A percentile compares a stretch with the other conserved stretches of the same genome.
These are phyloP conservation scores for Helicostylum pulchrum DNA, from an alignment of 192 early-diverging fungal genomes.

Conservation along the genomic window DNA sequence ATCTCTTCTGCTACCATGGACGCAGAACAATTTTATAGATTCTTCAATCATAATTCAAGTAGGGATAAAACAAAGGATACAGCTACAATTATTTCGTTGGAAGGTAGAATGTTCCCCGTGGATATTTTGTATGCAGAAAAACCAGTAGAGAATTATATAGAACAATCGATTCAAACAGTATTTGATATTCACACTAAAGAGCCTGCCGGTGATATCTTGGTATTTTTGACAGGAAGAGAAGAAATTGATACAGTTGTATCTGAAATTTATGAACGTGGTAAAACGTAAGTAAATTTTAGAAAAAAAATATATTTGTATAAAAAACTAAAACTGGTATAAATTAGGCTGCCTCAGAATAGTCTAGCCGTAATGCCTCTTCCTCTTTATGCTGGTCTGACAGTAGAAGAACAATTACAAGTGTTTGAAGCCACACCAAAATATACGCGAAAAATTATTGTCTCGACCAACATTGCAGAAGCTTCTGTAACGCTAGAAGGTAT, in stretches of 20 bases:
- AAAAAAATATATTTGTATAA: not conserved
- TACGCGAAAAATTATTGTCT: slow-evolving; percentile 79
- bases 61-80: slow-evolving; percentile 46
- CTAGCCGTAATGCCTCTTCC: slow-evolving; percentile 53
- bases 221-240: slow-evolving; percentile 72
- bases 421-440: slow-evolving; percentile 56
- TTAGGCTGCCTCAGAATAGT: slow-evolving; percentile 34
- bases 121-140: slow-evolving; percentile 59
- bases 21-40: slow-evolving; percentile 65
- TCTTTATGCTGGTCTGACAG: slow-evolving; percentile 67
- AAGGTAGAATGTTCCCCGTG: slow-evolving; percentile 72
- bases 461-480: slow-evolving; percentile 90
- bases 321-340: not conserved
- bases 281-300: slow-evolving; percentile 35
- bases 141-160: slow-evolving; percentile 65
- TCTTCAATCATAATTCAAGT: slow-evolving; percentile 61
- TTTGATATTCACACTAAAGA: slow-evolving; percentile 72
- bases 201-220: slow-evolving; percentile 60
- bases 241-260: slow-evolving; percentile 69
- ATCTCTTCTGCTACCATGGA: slow-evolving; percentile 84
- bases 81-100: slow-evolving; percentile 65
- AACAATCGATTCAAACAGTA: slow-evolving; percentile 62
- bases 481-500: slow-evolving; percentile 75
- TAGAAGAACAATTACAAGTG: slow-evolving; percentile 63
- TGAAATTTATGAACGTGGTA: slow-evolving; percentile 54